Evolutionary conservation across 495 filamentous ascomycete species (phyloP), one percentile per base, ranked within the genome.

Genomic region (Neurospora sp.): DNA sequence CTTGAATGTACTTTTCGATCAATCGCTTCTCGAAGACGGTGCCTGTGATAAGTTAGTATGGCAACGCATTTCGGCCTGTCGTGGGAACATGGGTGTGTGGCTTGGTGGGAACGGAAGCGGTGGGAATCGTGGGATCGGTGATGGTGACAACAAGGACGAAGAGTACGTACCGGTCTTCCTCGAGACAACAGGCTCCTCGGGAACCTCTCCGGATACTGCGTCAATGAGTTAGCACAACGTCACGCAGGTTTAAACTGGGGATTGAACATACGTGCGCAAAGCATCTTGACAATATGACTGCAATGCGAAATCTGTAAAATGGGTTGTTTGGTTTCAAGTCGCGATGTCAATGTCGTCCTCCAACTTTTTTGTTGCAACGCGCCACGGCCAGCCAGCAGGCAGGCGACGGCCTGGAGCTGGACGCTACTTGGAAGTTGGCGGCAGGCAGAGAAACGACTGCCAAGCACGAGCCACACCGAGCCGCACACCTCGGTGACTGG

Each of bases 181-280:
- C 78, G 96, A 98, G 77, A 93, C 93, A 73, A 99, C 96, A 70
- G 96, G 96, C 83, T 91, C 90, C 83, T 97, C 91, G 69, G 96
- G 96, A 82, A 94, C 91, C 89, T 98, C 96, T 83, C 96, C 96
- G 65, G 96, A 99, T 80, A 99, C 94, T 98, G 78, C 73, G 53
- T 71, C 14, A 59, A 72, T 41, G 59, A 40, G 73, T 81, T 69
- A 81, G 78, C 72, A 39, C 3, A 8, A 0, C 12, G 7, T 8
- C 41, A 16, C 65, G 37, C 45, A 27, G 20, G 35, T 5, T 27
- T 8, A 4, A 8, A 8, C 0, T 10, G 39, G 10, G 35, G 16
- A 0, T 18, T 0, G 20, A 8, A 61, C 71, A 65, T 72, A 93
- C 91, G 91, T 87, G 90, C 90, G 83, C 91, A 94, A 80, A 93